These are phyloP conservation scores for Noccaea bulbosa DNA, from an alignment of 345 rosid species.

Conservation along the genomic window DNA sequence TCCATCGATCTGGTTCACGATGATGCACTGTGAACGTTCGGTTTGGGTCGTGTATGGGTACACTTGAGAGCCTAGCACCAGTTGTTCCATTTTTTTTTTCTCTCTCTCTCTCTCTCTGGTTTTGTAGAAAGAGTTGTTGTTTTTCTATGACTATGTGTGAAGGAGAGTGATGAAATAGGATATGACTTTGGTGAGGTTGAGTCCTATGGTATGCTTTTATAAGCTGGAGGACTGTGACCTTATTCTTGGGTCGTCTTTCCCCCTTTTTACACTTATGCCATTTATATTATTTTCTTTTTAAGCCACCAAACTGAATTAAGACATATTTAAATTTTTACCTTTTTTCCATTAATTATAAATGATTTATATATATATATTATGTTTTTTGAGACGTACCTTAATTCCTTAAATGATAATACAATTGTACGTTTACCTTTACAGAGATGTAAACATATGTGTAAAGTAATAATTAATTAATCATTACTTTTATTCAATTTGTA, in stretches of 20 bases:
- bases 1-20: conserved; percentile 34
- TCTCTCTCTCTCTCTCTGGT: conserved; percentile 7
- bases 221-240: conserved; percentile 30
- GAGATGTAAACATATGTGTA: too few relatives aligned
- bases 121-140: conserved; percentile 38
- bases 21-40: conserved; percentile 26
- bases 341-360: too few relatives aligned
- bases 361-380: not conserved
- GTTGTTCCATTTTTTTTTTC: conserved; percentile 26
- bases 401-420: not conserved
- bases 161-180: conserved; percentile 30
- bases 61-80: conserved; percentile 29
- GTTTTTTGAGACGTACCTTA: not conserved
- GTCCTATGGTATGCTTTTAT: conserved; percentile 42
- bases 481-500: conserved; percentile 8
- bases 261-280: conserved; percentile 30
- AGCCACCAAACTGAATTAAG: too few relatives aligned
- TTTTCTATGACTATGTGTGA: conserved; percentile 34
- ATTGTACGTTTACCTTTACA: not conserved
- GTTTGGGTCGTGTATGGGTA: conserved; percentile 29
- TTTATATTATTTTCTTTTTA: not conserved
- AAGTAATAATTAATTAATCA: too few relatives aligned
- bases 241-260: conserved; percentile 17
- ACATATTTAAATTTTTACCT: too few relatives aligned
- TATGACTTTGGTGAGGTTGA: conserved; percentile 39